These are phyloP conservation scores for Xerocomellus amylosporus DNA, from an alignment of 768 basidiomycete genomes.

Conservation along the genomic window DNA sequence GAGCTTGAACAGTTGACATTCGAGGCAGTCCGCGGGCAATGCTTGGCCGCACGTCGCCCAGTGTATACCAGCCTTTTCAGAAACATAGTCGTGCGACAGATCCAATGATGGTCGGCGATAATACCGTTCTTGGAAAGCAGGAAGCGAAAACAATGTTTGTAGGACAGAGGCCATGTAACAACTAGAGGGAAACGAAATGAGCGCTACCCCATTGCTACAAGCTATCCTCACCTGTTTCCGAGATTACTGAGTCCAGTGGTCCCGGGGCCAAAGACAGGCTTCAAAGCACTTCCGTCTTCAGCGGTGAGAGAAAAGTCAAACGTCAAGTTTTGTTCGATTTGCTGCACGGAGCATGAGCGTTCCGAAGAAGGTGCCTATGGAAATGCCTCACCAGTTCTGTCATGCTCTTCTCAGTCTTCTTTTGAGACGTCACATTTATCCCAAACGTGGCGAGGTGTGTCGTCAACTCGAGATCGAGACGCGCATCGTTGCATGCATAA, in stretches of 20 bases:
- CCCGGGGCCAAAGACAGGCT: constrained; percentile 86
- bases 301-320: constrained; percentile 92
- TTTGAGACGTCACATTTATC: constrained; percentile 77
- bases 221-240: constrained; percentile 78
- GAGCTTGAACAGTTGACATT: constrained; percentile 92
- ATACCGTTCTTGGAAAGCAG: constrained; percentile 75
- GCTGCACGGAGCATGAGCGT: constrained; percentile 40
- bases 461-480: constrained; percentile 70
- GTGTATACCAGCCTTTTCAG: constrained; percentile 47
- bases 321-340: constrained; percentile 94
- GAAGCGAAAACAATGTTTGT: constrained; percentile 81
- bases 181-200: constrained; percentile 38
- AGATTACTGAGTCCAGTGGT: constrained; percentile 89
- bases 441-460: constrained; percentile 78
- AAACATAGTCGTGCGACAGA: constrained; percentile 5
- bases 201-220: not conserved
- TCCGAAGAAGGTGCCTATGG: not conserved
- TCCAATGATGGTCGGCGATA: constrained; percentile 26
- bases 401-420: constrained; percentile 95
- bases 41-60: constrained; percentile 57
- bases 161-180: constrained; percentile 98
- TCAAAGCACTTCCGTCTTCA: constrained; percentile 82
- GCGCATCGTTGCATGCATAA: constrained; percentile 84
- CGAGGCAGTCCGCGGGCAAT: constrained; percentile 82
- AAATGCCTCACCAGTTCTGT: constrained; percentile 74